These are phyloP conservation scores for Thelephora ganbajun DNA, from an alignment of 768 basidiomycete genomes.

Conservation along the genomic window DNA sequence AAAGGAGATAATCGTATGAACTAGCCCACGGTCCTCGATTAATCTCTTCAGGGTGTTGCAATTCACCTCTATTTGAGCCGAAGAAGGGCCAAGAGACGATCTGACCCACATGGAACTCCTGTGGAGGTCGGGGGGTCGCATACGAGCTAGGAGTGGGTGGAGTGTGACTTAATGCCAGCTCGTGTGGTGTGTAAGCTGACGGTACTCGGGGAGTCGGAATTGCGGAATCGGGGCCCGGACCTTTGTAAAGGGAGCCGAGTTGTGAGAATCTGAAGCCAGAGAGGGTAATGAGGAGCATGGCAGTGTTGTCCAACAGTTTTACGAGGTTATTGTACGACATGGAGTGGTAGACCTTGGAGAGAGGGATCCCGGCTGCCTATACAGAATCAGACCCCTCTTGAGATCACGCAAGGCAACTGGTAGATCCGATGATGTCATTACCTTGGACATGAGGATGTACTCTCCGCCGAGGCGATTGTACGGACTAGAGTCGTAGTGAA, in stretches of 20 bases:
- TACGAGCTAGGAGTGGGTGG: background rate
- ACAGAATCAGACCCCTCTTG: constrained; percentile 4
- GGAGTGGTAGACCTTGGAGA: constrained; percentile 58
- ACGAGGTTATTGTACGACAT: constrained; percentile 52
- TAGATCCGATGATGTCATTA: constrained; percentile 16
- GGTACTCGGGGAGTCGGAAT: background rate
- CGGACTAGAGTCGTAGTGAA: constrained; percentile 70
- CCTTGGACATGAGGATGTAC: constrained; percentile 81
- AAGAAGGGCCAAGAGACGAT: constrained; percentile 91
- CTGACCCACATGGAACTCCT: constrained; percentile 52
- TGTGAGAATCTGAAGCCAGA: constrained; percentile 65
- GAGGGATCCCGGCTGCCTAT: constrained; percentile 62
- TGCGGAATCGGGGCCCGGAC: constrained; percentile 16
- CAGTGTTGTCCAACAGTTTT: constrained; percentile 53
- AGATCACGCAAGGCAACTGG: background rate
- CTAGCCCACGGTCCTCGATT: constrained; percentile 71
- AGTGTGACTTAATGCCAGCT: background rate
- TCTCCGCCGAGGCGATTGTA: constrained; percentile 77
- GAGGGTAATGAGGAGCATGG: constrained; percentile 52
- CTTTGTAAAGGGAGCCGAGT: constrained; percentile 64
- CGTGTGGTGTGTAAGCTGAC: constrained; percentile 5
- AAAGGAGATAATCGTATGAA: constrained; percentile 42
- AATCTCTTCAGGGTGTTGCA: constrained; percentile 51
- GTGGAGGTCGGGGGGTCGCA: constrained; percentile 8
- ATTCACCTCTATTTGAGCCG: constrained; percentile 67